Evolutionary conservation across 345 rosid species (phyloP), one percentile per base, ranked within the genome.

Genomic region (Iberis pinnata): DNA sequence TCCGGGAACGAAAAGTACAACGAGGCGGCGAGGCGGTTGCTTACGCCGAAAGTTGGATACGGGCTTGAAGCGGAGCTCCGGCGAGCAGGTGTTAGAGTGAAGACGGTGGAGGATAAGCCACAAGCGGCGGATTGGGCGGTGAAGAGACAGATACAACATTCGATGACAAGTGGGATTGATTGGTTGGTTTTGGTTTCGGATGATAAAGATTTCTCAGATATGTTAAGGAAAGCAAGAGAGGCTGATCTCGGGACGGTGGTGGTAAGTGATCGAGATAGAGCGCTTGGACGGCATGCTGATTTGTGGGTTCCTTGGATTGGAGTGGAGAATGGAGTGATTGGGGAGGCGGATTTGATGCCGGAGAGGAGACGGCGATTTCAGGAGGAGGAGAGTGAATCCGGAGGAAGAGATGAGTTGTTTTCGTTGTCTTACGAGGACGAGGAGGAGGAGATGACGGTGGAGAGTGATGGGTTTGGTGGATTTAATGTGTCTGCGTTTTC

Each of bases 101-200:
- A 72, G 77, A 84, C 84, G 3, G 96, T 87, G 56, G 81, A 79
- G 73, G 98, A 87, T 65, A 87, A 87, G 72, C 96, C 98, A 0
- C 98, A 90, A 54, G 96, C 96, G 1, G 95, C 98, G 15, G 96
- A 90, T 69, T 90, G 95, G 98, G 92, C 95, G 5, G 65, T 90
- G 79, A 90, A 87, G 80, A 79, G 80, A 63, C 98, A 90, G 68
- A 87, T 90, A 76, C 80, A 76, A 53, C 95, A 84, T 68, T 86
- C 94, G 0, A 82, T 87, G 98, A 87, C 77, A 9, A 70, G 88
- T 46, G 87, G 96, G 33, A 73, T 87, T 42, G 95, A 90, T 55
- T 87, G 95, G 96, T 49, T 90, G 73, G 63, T 90, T 20, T 50
- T 90, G 75, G 87, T 90, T 2, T 82, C 96, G 3, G 98, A 82